Evolutionary conservation across 176 grass and related monocot species (phyloP).

Genomic region (Avena insularis): DNA sequence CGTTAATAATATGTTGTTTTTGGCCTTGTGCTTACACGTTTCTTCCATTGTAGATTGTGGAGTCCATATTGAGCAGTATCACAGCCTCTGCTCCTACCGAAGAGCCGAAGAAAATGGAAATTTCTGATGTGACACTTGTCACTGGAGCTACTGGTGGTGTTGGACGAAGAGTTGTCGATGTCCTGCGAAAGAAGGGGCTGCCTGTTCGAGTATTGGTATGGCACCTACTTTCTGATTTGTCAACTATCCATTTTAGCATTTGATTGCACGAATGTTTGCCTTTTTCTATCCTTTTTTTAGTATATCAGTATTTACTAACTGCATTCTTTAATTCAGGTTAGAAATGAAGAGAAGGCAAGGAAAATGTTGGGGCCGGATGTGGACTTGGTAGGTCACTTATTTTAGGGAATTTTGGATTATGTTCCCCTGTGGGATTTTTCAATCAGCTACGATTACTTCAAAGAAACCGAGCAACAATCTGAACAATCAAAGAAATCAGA

Average conservation of each 20-base stretch:
- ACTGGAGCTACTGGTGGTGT: conserved; percentile 92
- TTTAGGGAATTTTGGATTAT: conserved; percentile 29
- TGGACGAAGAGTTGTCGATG: conserved; percentile 77
- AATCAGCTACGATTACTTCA: neutral
- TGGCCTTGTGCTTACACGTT: neutral
- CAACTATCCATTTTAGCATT: conserved; percentile 1
- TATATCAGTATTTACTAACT: conserved; percentile 21
- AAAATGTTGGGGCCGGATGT: conserved; percentile 82
- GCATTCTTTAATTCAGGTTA: conserved; percentile 58
- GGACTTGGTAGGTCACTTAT: conserved; percentile 65
- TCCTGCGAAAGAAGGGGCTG: conserved; percentile 70
- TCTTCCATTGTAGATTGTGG: conserved; percentile 58
- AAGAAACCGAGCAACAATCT: conserved; percentile 4
- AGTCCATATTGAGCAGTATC: conserved; percentile 77
- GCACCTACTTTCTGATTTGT: conserved; percentile 30
- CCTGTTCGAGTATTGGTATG: conserved; percentile 87
- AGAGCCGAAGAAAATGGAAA: conserved; percentile 62
- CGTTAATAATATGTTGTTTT: neutral
- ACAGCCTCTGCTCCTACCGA: conserved; percentile 57
- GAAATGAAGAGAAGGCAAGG: conserved; percentile 92
- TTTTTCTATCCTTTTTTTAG: neutral
- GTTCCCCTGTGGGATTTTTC: neutral
- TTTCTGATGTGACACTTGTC: conserved; percentile 67
- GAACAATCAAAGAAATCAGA: neutral
- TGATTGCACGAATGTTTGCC: neutral